Evolutionary conservation across 345 rosid genomes (phyloP), one percentile per base, ranked within the genome.

Genomic region (Dimocarpus longan): DNA sequence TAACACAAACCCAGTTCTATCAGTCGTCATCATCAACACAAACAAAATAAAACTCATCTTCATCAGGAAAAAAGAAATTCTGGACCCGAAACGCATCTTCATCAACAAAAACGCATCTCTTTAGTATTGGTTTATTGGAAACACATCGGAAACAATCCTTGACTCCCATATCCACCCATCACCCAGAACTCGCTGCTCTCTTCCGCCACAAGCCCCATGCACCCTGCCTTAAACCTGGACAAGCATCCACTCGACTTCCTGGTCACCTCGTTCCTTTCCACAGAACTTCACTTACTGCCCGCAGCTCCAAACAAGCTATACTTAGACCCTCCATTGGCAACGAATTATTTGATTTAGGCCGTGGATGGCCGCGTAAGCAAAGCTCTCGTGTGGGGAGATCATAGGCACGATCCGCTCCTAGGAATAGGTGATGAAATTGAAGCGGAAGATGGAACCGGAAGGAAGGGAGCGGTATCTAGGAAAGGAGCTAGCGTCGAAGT

Each of bases 161-260:
- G 96, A 91, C 63, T 84, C 16, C 95, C 96, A 42, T 95, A 95
- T 3, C 99, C 99, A 68, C 99, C 99, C 96, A 95, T 91, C 63
- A 95, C 98, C 98, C 97, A 91, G n/a, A 95, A 95, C 78, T 95
- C 95, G 78, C 76, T 93, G 82, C 76, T 85, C 32, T 82, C 91
- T 70, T 89, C 82, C 44, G 80, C 86, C 57, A 91, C 15, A 81
- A 95, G 89, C 22, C 99, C 99, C 43, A 84, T 90, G 77, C 97
- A 92, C n/a, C 98, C 99, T 0, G 99, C 99, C 80, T 97, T 85
- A 73, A 87, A 89, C 80, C 93, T 82, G 48, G 97, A 97, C 85
- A 95, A 80, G 26, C 92, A 10, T 84, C 87, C 83, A 93, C 0
- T 86, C 89, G 16, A 82, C 87, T 91, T 87, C 83, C 81, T 90